Evolutionary conservation across 1,284 basidiomycete species (phyloP).

Genomic region (Nidula niveotomentosa): DNA sequence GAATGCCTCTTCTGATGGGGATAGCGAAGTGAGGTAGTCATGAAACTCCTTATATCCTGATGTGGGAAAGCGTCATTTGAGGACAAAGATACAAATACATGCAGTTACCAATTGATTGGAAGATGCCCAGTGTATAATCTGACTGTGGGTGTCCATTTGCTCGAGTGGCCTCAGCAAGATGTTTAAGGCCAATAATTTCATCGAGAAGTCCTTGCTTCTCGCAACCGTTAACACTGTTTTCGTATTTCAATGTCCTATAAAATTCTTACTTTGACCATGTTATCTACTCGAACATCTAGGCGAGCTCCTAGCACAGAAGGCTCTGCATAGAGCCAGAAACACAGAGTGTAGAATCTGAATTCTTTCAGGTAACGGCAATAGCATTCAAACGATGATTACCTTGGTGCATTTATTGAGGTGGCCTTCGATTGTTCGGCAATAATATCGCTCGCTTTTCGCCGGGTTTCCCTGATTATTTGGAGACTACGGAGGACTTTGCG

Average conservation of each 20-base stretch:
- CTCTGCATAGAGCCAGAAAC: slow-evolving; percentile 92
- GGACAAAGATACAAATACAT: background rate
- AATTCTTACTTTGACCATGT: slow-evolving; percentile 79
- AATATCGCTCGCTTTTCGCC: slow-evolving; percentile 68
- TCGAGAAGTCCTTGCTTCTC: slow-evolving; percentile 76
- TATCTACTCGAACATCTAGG: slow-evolving; percentile 81
- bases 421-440: slow-evolving; percentile 61
- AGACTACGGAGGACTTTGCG: slow-evolving; percentile 87
- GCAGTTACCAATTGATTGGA: slow-evolving; percentile 86
- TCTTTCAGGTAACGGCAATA: background rate
- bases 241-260: too few species aligned
- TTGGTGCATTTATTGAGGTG: slow-evolving; percentile 35
- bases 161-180: slow-evolving; percentile 23
- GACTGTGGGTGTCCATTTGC: slow-evolving; percentile 13
- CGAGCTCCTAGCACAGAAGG: slow-evolving; percentile 63
- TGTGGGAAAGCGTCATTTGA: slow-evolving; percentile 2
- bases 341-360: slow-evolving; percentile 76
- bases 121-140: slow-evolving; percentile 84
- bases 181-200: slow-evolving; percentile 69
- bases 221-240: too few species aligned
- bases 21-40: background rate
- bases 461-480: slow-evolving; percentile 77
- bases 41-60: slow-evolving; percentile 80
- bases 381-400: slow-evolving; percentile 31
- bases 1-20: slow-evolving; percentile 46